A percentile compares a stretch with the other conserved stretches of the same genome.
Conservation (phyloP, 2,329 filamentous ascomycete species). For the Stenocarpella maydis region DNA sequence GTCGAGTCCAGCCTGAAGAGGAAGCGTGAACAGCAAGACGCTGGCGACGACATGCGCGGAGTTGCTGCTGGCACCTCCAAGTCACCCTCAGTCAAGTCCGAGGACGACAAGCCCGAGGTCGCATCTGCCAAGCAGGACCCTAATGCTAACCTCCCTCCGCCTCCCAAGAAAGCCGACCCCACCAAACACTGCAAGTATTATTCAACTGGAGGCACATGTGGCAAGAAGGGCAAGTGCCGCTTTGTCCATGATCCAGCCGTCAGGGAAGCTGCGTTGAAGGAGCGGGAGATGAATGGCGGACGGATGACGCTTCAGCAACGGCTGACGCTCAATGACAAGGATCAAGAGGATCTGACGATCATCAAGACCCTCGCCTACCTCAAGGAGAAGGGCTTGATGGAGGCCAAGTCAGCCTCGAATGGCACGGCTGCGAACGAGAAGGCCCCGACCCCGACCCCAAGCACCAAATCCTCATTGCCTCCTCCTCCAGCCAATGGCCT, state of each 20-base stretch:
- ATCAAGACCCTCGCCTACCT: constrained; percentile 73
- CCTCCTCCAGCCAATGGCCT: constrained; percentile 43
- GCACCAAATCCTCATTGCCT: constrained; percentile 37
- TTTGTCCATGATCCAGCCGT: constrained; percentile 73
- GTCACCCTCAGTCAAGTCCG: constrained; percentile 55
- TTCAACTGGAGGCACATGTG: constrained; percentile 72
- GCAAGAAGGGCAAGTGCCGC: constrained; percentile 79
- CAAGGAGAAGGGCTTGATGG: constrained; percentile 65
- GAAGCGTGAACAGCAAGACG: constrained; percentile 73
- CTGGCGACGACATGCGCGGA: constrained; percentile 71
- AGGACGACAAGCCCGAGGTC: constrained; percentile 67
- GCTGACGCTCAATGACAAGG: constrained; percentile 71
- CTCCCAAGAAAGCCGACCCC: constrained; percentile 66
- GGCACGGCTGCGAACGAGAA: constrained; percentile 40
- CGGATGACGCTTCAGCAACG: constrained; percentile 73
- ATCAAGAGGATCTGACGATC: constrained; percentile 72
- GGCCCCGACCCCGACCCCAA: constrained; percentile 29
- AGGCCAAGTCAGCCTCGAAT: constrained; percentile 41
- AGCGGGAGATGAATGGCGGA: constrained; percentile 71
- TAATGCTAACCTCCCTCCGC: constrained; percentile 48
- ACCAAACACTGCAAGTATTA: constrained; percentile 76
- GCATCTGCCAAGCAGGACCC: constrained; percentile 58
- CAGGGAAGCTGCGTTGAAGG: constrained; percentile 68
- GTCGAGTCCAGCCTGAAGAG: constrained; percentile 75
- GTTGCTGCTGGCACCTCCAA: constrained; percentile 48